phyloP scores from a whole-genome alignment of 805 yeast genomes.

The Yarrowia sp. region DNA sequence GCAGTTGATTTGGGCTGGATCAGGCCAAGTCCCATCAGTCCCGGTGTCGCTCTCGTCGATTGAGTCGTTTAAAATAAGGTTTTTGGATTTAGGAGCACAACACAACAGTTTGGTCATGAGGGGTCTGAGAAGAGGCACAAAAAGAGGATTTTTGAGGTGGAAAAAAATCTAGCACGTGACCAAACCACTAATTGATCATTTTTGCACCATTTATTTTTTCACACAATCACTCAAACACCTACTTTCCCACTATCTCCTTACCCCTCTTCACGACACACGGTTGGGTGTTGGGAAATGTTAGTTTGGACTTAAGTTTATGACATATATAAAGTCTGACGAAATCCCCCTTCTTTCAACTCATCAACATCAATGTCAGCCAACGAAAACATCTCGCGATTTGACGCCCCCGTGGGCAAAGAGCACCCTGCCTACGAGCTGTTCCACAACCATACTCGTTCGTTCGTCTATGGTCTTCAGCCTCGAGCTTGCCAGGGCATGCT shows the following conservation, averaged over 20 bases:
- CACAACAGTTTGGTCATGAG: too few species aligned
- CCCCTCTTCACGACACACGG: constrained; percentile 12
- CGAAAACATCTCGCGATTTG: constrained; percentile 38
- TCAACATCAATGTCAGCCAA: constrained; percentile 34
- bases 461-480: constrained; percentile 47
- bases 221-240: not conserved
- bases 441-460: constrained; percentile 46
- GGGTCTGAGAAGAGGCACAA: not conserved
- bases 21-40: too few species aligned
- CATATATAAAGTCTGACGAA: too few species aligned
- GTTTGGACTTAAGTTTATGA: not conserved
- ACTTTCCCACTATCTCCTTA: too few species aligned
- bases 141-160: not conserved
- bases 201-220: not conserved
- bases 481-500: constrained; percentile 52
- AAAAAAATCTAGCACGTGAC: not conserved
- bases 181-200: accelerated
- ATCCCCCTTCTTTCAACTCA: too few species aligned
- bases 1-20: too few species aligned
- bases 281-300: constrained; percentile 20
- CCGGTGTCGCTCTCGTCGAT: constrained; percentile 22
- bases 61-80: constrained; percentile 7
- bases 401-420: constrained; percentile 36
- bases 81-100: not conserved
- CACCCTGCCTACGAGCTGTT: constrained; percentile 43